Conservation (phyloP, 2,329 filamentous ascomycete genomes). For the Diaporthe vaccinii region DNA sequence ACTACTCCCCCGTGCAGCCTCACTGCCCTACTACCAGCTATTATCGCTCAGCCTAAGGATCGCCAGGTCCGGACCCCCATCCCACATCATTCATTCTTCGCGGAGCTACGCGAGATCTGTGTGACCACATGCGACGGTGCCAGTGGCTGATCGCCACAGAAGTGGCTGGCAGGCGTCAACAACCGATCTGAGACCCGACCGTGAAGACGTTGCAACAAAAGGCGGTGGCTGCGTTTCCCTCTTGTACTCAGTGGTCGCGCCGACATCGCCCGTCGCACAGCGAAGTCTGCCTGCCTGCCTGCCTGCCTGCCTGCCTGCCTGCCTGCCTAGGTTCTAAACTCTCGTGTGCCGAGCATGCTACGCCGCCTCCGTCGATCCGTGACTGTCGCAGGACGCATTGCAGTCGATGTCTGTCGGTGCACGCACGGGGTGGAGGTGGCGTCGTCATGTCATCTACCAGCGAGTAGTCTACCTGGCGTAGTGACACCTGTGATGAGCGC, state of each 20-base stretch:
- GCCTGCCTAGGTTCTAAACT: background rate
- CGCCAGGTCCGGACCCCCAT: slow-evolving; percentile 20
- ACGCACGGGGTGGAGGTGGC: slow-evolving; percentile 1
- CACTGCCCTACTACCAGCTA: slow-evolving; percentile 5
- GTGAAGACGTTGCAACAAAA: slow-evolving; percentile 26
- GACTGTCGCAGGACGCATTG: slow-evolving; percentile 18
- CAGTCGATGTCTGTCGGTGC: slow-evolving; percentile 18
- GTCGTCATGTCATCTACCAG: slow-evolving; percentile 2
- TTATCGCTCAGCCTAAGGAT: slow-evolving; percentile 11
- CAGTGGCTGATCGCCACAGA: slow-evolving; percentile 18
- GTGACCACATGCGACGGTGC: slow-evolving; percentile 19
- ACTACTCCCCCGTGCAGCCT: background rate
- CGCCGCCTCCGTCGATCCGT: slow-evolving; percentile 17
- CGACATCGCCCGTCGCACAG: slow-evolving; percentile 25
- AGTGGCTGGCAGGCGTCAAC: slow-evolving; percentile 23
- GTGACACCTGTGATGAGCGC: slow-evolving; percentile 7
- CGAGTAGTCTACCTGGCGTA: background rate
- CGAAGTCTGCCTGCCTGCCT: background rate
- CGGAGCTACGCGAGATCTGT: slow-evolving; percentile 33
- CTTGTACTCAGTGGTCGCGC: slow-evolving; percentile 2
- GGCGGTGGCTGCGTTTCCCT: slow-evolving; percentile 20
- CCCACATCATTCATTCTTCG: slow-evolving; percentile 8
- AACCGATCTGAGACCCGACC: slow-evolving; percentile 34
- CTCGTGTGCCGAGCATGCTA: slow-evolving; percentile 1
- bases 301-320: no score